phyloP scores from a whole-genome alignment of 495 filamentous ascomycete genomes.

The Amphirosellinia nigrospora region DNA sequence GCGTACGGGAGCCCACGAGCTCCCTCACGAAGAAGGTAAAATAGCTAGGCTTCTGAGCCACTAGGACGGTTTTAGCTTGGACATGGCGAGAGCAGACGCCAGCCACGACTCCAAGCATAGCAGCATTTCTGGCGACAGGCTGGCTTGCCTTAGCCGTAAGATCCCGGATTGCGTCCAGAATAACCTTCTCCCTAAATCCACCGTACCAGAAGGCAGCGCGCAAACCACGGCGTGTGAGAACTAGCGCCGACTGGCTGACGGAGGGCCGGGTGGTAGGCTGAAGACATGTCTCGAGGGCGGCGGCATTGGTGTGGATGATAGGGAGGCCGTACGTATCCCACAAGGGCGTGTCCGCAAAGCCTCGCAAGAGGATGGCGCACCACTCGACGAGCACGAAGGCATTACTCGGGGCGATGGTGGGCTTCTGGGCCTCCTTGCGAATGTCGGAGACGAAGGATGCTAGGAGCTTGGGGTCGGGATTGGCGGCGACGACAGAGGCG shows the following conservation, averaged over 20 bases:
- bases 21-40: slow-evolving; percentile 84
- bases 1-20: slow-evolving; percentile 77
- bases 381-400: slow-evolving; percentile 92
- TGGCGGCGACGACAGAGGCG: slow-evolving; percentile 61
- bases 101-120: slow-evolving; percentile 80
- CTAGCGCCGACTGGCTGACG: slow-evolving; percentile 69
- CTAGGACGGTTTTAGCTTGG: slow-evolving; percentile 62
- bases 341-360: slow-evolving; percentile 54
- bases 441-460: slow-evolving; percentile 64
- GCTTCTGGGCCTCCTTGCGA: slow-evolving; percentile 71
- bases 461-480: slow-evolving; percentile 59
- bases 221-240: slow-evolving; percentile 74
- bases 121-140: slow-evolving; percentile 70
- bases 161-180: slow-evolving; percentile 66
- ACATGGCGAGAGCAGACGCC: slow-evolving; percentile 79
- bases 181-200: slow-evolving; percentile 60
- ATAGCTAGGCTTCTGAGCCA: slow-evolving; percentile 69
- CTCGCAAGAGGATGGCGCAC: slow-evolving; percentile 77
- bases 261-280: slow-evolving; percentile 62
- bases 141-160: slow-evolving; percentile 70
- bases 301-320: slow-evolving; percentile 65
- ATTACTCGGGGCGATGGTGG: slow-evolving; percentile 73
- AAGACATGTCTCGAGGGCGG: slow-evolving; percentile 77
- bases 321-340: slow-evolving; percentile 73
- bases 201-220: slow-evolving; percentile 67